Percentiles rank a stretch among this genome's conserved stretches.
Evolutionary conservation across 2,329 filamentous ascomycete genomes (phyloP).

Genomic region (Monilinia fructicola): DNA sequence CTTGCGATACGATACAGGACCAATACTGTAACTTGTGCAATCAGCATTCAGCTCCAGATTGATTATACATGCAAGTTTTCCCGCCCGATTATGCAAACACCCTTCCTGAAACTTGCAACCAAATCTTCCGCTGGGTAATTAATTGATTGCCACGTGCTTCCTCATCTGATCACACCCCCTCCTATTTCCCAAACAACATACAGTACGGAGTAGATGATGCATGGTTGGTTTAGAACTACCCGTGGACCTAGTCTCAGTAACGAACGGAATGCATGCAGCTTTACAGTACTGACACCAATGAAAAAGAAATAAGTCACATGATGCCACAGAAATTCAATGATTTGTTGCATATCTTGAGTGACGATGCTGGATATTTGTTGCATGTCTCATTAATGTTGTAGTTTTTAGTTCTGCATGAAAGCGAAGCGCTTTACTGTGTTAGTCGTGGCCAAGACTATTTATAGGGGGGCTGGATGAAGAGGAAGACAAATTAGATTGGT

Average conservation of each 20-base stretch:
- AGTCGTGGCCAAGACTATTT: constrained; percentile 1
- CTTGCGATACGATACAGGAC: background rate
- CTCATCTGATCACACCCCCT: background rate
- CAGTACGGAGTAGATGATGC: too few species aligned
- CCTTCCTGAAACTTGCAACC: constrained; percentile 19
- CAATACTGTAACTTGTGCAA: too few species aligned
- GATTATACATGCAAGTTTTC: background rate
- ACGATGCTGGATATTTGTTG: constrained; percentile 17
- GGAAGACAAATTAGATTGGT: constrained; percentile 2
- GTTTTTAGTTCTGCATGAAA: constrained; percentile 4
- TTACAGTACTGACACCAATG: too few species aligned
- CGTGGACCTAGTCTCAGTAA: too few species aligned
- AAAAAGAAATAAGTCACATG: constrained; percentile 3
- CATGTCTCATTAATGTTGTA: constrained; percentile 2
- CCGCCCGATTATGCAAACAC: constrained; percentile 13
- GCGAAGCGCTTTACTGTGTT: constrained; percentile 11
- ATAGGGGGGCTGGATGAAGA: constrained; percentile 1
- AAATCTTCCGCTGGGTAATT: background rate
- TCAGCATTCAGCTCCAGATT: constrained; percentile 4
- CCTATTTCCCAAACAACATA: background rate
- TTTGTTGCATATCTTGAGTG: constrained; percentile 25
- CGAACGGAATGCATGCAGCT: background rate
- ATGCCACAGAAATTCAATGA: background rate
- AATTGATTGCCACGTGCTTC: background rate
- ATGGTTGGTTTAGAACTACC: too few species aligned